Conservation (phyloP, 1,284 basidiomycete species). For the Pterula multifida region DNA sequence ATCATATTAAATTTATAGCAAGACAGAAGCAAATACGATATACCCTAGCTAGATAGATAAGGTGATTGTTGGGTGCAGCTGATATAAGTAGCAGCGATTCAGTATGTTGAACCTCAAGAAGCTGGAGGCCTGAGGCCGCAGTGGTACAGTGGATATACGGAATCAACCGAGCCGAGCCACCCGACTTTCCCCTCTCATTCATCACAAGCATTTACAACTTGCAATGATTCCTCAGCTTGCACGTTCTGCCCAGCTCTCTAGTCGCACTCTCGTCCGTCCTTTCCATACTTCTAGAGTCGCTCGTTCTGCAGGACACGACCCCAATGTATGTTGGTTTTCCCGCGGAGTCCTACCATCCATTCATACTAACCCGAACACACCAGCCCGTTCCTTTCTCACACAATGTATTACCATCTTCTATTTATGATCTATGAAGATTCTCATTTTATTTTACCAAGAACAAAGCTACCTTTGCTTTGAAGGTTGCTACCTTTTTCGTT, state of each 20-base stretch:
- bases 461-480: slow-evolving; percentile 37
- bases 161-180: no score
- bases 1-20: no score
- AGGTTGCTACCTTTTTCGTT: slow-evolving; percentile 40
- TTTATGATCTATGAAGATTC: no score
- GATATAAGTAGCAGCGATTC: no score
- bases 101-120: no score
- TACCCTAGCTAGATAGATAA: no score
- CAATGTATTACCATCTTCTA: background rate
- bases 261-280: background rate
- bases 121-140: background rate
- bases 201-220: background rate
- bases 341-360: background rate
- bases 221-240: background rate
- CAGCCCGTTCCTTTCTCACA: slow-evolving; percentile 1
- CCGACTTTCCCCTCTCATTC: no score
- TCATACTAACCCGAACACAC: background rate
- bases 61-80: no score
- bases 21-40: no score
- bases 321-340: background rate
- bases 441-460: slow-evolving; percentile 18
- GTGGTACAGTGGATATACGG: no score
- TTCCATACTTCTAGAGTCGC: background rate
- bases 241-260: background rate
- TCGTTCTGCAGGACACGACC: background rate